Percentiles rank a stretch among this genome's conserved stretches.
These are phyloP conservation scores for Zalerion maritima DNA, from an alignment of 495 filamentous ascomycete genomes.

Conservation along the genomic window DNA sequence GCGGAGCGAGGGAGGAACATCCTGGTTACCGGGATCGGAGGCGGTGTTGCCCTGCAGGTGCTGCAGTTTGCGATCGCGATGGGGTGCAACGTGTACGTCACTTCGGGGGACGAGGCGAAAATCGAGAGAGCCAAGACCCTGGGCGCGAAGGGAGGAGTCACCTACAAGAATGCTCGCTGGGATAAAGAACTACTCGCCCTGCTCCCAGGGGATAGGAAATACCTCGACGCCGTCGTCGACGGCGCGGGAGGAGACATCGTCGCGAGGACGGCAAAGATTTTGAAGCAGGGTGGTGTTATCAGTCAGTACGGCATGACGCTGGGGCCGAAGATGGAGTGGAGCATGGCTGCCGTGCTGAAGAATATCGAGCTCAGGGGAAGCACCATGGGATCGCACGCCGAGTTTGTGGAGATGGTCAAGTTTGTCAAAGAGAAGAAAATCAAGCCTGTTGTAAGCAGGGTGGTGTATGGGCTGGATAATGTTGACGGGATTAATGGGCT, in stretches of 20 bases:
- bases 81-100: conserved; percentile 56
- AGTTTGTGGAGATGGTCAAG: conserved; percentile 63
- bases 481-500: conserved; percentile 48
- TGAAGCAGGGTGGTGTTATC: conserved; percentile 52
- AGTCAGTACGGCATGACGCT: conserved; percentile 68
- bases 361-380: conserved; percentile 59
- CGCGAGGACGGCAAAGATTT: conserved; percentile 36
- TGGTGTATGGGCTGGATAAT: conserved; percentile 49
- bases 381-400: conserved; percentile 63
- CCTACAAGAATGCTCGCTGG: conserved; percentile 51
- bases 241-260: conserved; percentile 66
- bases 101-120: conserved; percentile 48
- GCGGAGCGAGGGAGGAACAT: conserved; percentile 46
- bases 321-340: conserved; percentile 54
- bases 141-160: conserved; percentile 56
- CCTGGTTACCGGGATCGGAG: conserved; percentile 65
- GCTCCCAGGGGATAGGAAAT: conserved; percentile 43
- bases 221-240: conserved; percentile 58
- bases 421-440: conserved; percentile 53
- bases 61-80: conserved; percentile 53
- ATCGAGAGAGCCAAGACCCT: conserved; percentile 45
- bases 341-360: conserved; percentile 55
- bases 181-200: conserved; percentile 45
- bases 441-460: conserved; percentile 45
- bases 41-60: conserved; percentile 60